A percentile compares a stretch with the other conserved stretches of the same genome.
Conservation (phyloP, 495 filamentous ascomycete species). For the Xanthoparmelia taractica region DNA sequence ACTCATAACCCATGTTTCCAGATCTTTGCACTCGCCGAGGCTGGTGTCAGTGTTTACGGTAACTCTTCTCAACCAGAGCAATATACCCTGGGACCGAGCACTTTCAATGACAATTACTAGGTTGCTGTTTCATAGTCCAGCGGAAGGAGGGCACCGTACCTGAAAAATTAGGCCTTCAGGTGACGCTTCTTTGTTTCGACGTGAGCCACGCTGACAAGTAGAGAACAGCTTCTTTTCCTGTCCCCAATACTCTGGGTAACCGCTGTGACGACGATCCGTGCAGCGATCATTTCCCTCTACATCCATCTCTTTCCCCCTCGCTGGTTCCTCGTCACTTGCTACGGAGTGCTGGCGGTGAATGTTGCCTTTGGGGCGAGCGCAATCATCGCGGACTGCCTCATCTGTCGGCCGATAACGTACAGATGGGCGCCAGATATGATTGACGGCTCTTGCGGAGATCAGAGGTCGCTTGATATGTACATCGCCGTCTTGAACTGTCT, state of each 20-base stretch:
- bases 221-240: background rate
- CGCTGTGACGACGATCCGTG: background rate
- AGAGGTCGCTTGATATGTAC: background rate
- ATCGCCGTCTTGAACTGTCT: background rate
- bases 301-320: background rate
- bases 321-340: background rate
- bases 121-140: background rate
- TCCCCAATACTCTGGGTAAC: background rate
- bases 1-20: background rate
- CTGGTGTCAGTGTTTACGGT: background rate
- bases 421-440: background rate
- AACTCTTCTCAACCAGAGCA: background rate
- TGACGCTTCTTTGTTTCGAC: background rate
- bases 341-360: background rate
- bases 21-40: background rate
- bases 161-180: background rate
- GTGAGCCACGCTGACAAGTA: background rate
- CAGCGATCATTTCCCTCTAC: background rate
- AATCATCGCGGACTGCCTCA: background rate
- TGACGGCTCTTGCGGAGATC: background rate
- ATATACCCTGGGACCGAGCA: background rate
- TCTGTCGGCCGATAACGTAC: conserved; percentile 1
- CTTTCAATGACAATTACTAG: background rate
- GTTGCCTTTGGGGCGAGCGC: background rate
- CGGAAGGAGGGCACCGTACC: background rate